A percentile compares a stretch with the other conserved stretches of the same genome.
phyloP scores from a whole-genome alignment of 139 green algal genomes.

The Chlamydomonas sphaeroides region DNA sequence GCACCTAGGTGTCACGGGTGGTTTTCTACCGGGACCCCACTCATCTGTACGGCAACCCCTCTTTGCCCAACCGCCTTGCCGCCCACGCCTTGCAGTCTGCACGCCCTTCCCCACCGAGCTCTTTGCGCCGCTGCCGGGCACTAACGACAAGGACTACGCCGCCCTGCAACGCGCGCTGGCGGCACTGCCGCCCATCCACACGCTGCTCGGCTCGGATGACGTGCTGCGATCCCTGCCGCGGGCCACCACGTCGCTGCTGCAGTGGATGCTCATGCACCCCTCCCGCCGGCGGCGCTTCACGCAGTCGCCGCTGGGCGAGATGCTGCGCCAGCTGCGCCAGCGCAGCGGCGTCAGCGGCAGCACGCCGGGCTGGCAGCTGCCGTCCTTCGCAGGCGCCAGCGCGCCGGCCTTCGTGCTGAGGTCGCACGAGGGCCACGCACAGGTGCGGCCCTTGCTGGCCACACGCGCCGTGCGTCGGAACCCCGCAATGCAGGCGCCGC shows the following conservation, averaged over 20 bases:
- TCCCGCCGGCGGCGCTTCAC: slow-evolving; percentile 15
- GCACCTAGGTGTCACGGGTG: too few species aligned
- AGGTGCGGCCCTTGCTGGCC: neutral
- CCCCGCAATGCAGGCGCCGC: too few species aligned
- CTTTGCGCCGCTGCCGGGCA: slow-evolving; percentile 1
- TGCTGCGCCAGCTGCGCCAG: slow-evolving; percentile 18
- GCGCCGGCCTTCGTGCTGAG: slow-evolving; percentile 5
- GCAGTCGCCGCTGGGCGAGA: neutral
- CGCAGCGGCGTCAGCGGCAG: neutral
- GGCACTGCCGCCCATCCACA: slow-evolving; percentile 18
- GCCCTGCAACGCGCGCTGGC: slow-evolving; percentile 2
- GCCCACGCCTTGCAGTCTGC: slow-evolving; percentile 26
- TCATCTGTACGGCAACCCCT: too few species aligned
- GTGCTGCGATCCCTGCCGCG: neutral
- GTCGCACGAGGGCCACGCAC: neutral
- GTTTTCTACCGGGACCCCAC: too few species aligned
- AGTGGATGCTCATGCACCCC: slow-evolving; percentile 42
- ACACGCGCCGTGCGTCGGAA: too few species aligned
- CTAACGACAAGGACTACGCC: slow-evolving; percentile 50
- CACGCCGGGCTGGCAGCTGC: neutral
- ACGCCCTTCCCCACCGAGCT: slow-evolving; percentile 49
- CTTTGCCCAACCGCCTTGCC: too few species aligned
- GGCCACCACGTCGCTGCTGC: neutral
- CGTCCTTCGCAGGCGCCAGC: neutral
- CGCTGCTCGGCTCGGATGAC: slow-evolving; percentile 7